Percentiles rank a stretch among this genome's conserved stretches.
phyloP scores from a whole-genome alignment of 2,329 filamentous ascomycete species.

The Diaporthe batatas region DNA sequence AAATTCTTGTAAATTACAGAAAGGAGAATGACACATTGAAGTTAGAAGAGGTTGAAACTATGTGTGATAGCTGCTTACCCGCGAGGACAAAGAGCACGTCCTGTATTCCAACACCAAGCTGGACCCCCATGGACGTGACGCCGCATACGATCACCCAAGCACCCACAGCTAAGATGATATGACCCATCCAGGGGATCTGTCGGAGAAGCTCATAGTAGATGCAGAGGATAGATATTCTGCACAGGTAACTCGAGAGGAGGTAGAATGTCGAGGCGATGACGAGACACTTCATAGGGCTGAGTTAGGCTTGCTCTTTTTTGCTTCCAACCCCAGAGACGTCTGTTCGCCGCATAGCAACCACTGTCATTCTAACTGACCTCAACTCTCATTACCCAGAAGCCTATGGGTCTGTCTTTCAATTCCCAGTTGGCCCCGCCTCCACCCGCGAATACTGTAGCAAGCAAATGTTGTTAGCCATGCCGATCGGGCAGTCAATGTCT shows the following conservation, averaged over 20 bases:
- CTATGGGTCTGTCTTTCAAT: constrained; percentile 12
- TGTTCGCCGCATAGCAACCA: too few species aligned
- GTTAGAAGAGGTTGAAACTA: too few species aligned
- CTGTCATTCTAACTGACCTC: constrained; percentile 5
- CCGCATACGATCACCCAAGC: constrained; percentile 33
- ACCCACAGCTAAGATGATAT: constrained; percentile 24
- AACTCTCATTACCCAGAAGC: constrained; percentile 37
- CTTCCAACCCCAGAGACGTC: too few species aligned
- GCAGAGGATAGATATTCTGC: constrained; percentile 31
- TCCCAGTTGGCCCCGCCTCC: constrained; percentile 32
- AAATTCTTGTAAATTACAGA: too few species aligned
- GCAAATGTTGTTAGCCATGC: neutral
- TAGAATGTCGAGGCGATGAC: constrained; percentile 37
- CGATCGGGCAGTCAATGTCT: neutral
- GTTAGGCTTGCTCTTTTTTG: neutral
- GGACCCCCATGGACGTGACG: constrained; percentile 23
- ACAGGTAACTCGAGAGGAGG: constrained; percentile 34
- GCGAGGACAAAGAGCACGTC: constrained; percentile 25
- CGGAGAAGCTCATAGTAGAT: constrained; percentile 37
- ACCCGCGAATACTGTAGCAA: constrained; percentile 22
- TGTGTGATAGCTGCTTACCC: neutral
- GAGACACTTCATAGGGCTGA: neutral
- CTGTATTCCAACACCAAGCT: constrained; percentile 36
- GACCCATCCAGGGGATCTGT: constrained; percentile 25
- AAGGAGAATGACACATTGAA: too few species aligned